These are phyloP conservation scores for Daedaleopsis sinensis DNA, from an alignment of 768 basidiomycete species.

Conservation along the genomic window DNA sequence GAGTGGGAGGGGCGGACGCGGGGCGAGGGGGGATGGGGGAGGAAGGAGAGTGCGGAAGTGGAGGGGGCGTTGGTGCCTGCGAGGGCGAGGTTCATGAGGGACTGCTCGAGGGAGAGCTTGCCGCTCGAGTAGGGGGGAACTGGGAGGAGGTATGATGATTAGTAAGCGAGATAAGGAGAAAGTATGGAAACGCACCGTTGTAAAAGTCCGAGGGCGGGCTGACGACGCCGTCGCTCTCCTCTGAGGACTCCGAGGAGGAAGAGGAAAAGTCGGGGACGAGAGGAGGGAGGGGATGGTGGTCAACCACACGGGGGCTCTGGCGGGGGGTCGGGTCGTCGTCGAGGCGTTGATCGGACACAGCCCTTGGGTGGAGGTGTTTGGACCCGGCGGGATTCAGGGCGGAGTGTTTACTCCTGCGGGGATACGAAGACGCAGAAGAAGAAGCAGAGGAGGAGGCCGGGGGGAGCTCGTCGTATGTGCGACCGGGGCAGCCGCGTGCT, in stretches of 20 bases:
- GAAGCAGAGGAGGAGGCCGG: not conserved
- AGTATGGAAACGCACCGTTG: slow-evolving; percentile 11
- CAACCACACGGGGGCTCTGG: slow-evolving; percentile 22
- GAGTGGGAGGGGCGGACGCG: slow-evolving; percentile 10
- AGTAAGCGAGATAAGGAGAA: slow-evolving; percentile 15
- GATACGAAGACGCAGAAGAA: no score
- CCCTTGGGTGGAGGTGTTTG: slow-evolving; percentile 51
- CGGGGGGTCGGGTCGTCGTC: slow-evolving; percentile 33
- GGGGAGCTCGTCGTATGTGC: slow-evolving; percentile 57
- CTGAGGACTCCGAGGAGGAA: slow-evolving; percentile 57
- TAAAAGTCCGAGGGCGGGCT: slow-evolving; percentile 38
- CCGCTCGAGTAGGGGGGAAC: slow-evolving; percentile 1
- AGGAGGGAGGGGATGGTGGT: slow-evolving; percentile 34
- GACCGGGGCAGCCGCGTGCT: slow-evolving; percentile 75
- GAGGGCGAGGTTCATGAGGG: slow-evolving; percentile 17
- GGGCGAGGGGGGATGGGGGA: slow-evolving; percentile 26
- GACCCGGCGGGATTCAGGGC: slow-evolving; percentile 23
- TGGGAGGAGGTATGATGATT: slow-evolving; percentile 6
- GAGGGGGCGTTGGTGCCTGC: slow-evolving; percentile 16
- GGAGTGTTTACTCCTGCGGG: not conserved
- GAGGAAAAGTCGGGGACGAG: slow-evolving; percentile 63
- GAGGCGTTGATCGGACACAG: slow-evolving; percentile 30
- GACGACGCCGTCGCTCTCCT: slow-evolving; percentile 61
- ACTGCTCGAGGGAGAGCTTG: slow-evolving; percentile 20
- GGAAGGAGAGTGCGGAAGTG: slow-evolving; percentile 25